Conservation (phyloP, 768 basidiomycete genomes). For the Hypsizygus marmoreus region DNA sequence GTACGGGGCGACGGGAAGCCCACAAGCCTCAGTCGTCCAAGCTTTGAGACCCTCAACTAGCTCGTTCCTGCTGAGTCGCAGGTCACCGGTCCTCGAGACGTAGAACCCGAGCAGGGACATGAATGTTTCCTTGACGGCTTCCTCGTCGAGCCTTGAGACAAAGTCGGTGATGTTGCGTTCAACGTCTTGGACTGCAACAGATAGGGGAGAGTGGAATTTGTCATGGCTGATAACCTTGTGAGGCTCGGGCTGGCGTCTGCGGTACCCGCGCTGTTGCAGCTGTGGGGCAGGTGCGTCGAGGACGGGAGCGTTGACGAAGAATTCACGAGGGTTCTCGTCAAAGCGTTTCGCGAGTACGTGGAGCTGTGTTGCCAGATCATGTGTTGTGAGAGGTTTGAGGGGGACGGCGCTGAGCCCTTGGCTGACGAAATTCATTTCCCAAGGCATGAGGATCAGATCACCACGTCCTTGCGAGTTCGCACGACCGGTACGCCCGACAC, state of each 20-base stretch:
- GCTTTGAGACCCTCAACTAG: slow-evolving; percentile 59
- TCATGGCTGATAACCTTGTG: slow-evolving; percentile 4
- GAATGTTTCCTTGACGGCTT: slow-evolving; percentile 61
- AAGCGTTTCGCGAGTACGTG: slow-evolving; percentile 44
- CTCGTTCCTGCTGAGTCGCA: slow-evolving; percentile 44
- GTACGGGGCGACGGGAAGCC: slow-evolving; percentile 52
- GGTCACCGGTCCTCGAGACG: slow-evolving; percentile 46
- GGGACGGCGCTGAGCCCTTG: slow-evolving; percentile 68
- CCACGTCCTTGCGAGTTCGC: slow-evolving; percentile 65
- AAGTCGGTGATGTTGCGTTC: slow-evolving; percentile 31
- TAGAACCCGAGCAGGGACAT: slow-evolving; percentile 76
- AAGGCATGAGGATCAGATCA: slow-evolving; percentile 79
- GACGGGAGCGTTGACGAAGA: slow-evolving; percentile 24
- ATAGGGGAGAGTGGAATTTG: slow-evolving; percentile 18
- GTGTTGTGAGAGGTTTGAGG: slow-evolving; percentile 57
- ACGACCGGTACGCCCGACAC: slow-evolving; percentile 84
- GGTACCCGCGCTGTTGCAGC: neutral
- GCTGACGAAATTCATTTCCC: slow-evolving; percentile 71
- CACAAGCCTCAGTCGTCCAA: slow-evolving; percentile 62
- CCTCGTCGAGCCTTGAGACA: slow-evolving; percentile 41
- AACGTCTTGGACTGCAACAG: slow-evolving; percentile 26
- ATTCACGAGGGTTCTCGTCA: slow-evolving; percentile 45
- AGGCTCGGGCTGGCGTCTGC: neutral
- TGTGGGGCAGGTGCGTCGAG: neutral
- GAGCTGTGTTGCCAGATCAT: slow-evolving; percentile 49